Base-by-base conservation (phyloP, 2,329 filamentous ascomycete genomes). In the Pestalotiopsis sp. region DNA sequence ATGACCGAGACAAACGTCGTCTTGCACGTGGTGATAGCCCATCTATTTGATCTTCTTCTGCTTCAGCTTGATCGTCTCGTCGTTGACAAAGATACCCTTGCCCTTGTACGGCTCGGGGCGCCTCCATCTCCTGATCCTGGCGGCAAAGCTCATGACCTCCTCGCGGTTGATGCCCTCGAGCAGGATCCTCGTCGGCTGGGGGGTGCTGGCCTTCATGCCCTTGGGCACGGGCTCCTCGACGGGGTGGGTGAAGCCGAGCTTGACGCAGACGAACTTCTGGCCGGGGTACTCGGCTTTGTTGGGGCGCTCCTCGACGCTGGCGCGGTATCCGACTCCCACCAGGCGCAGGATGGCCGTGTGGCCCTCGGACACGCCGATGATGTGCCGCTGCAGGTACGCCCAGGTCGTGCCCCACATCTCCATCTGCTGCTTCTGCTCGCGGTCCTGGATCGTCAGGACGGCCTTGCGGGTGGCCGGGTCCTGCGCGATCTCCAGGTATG, bases 51-150 rank as follows among this genome's bases (percentile, higher is more conserved):
- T 94, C 89, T 95, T 96, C 92, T 98, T 99, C 77, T 93, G 92
- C 91, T 99, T 99, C 82, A 99, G 82, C 87, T 92, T 97, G 84
- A 99, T 98, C 38, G 94, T 98, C 87, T 99, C 94, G 72, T 95
- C 94, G 78, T 98, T 97, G 76, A 99, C 91, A 80, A 98, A 99
- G 75, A 99, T 97, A 75, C 96, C 96, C 90, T 99, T 98, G 74
- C 96, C 96, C 89, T 99, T 99, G 83, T 99, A 99, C 73, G 96
- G 96, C 84, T 99, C 96, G 38, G 96, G 96, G 72, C 88, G 89
- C 78, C 96, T 91, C 95, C 95, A 98, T 81, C 86, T 88, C 75
- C 94, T 87, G 74, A 99, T 97, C 75, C 91, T 86, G 0, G 96
- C 96, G 20, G 96, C 96, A 81, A 98, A 98, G 69, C 92, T 91